phyloP scores from a whole-genome alignment of 148 eudicot genomes.

The Gaultheria prostrata region DNA sequence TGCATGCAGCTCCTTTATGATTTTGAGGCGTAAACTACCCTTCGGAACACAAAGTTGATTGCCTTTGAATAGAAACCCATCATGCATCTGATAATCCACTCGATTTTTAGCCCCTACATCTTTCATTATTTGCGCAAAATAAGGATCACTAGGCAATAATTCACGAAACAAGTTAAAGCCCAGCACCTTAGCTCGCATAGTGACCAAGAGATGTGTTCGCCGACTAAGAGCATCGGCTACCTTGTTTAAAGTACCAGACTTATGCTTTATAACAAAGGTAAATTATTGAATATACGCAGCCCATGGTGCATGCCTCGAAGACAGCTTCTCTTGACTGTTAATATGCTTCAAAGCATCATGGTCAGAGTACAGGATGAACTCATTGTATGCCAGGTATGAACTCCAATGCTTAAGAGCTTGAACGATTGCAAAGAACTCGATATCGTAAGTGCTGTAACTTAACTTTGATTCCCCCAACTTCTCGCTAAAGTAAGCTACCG shows the following conservation, averaged over 20 bases:
- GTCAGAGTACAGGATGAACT: background rate
- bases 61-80: background rate
- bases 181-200: background rate
- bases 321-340: background rate
- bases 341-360: background rate
- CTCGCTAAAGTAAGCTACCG: background rate
- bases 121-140: background rate
- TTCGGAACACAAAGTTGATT: background rate
- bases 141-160: background rate
- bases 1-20: background rate
- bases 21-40: background rate
- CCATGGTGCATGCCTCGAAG: background rate
- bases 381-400: background rate
- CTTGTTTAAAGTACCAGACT: background rate
- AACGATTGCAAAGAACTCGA: background rate
- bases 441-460: background rate
- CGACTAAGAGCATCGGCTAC: background rate
- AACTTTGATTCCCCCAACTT: background rate
- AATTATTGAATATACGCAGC: background rate
- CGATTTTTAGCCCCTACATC: background rate
- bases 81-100: background rate
- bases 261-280: background rate
- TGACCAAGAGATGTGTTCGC: background rate
- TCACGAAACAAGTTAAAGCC: background rate
- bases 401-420: background rate